Base-by-base conservation (phyloP, 2,329 filamentous ascomycete genomes). In the Ascochyta koolunga region DNA sequence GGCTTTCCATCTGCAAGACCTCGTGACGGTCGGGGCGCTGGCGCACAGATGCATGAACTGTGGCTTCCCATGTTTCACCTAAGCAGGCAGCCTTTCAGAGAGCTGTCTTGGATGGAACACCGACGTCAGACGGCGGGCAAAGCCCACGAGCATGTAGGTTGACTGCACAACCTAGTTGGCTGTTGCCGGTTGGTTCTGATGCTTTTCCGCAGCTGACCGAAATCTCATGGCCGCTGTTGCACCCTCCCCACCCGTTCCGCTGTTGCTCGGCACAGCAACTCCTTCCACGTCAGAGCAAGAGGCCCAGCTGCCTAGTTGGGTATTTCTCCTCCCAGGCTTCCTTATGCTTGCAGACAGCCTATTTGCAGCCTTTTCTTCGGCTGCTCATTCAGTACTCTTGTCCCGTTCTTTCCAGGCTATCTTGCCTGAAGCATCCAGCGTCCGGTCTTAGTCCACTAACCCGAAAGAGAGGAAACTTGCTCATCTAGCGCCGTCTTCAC, bases 61-160 rank as follows among this genome's bases (percentile, higher is more conserved):
- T 58, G 54, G 54, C 54, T 57, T 41, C 25, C 39, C 50, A 33
- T 48, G 55, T 59, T 59, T 57, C 52, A 36, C 49, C 56, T 58
- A 58, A 36, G 29, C 37, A 40, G 33, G 47, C 50, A 50, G 38
- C 38, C 24, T 60, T 53, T 54, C 35, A 58, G 54, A 60, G 50
- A 46, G 36, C 24, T 36, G 31, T 35, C 37, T n/a, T 50, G 24
- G 22, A 25, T 46, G 56, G 49, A 44, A 22, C 42, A 45, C 35
- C 45, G 36, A 57, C 40, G 56, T 60, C 50, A 53, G 50, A 49
- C 41, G 24, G 24, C 35, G 31, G 54, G 39, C 41, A 39, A 33
- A 38, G 19, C 27, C 38, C 33, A 39, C 50, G 52, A 32, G 46
- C 44, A 45, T 49, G 39, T n/a, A n/a, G n/a, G n/a, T 44, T 50